Conservation (phyloP, 345 rosid genomes). For the Eucalyptus globulus region DNA sequence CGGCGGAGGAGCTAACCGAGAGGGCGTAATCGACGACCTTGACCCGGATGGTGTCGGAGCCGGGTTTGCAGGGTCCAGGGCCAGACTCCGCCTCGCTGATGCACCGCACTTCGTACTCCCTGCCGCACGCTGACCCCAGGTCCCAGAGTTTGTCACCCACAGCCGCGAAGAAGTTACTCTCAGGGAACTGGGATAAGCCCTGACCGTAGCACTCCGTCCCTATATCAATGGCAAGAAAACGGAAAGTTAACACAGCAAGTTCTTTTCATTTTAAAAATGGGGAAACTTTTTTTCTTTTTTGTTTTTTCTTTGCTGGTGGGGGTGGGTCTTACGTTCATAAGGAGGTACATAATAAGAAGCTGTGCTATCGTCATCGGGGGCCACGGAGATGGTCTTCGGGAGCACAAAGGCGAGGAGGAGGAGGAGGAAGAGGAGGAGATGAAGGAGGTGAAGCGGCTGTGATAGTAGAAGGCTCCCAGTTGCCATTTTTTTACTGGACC, state of each 20-base stretch:
- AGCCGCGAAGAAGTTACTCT: slow-evolving; percentile 37
- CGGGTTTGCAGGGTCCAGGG: slow-evolving; percentile 12
- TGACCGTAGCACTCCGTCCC: slow-evolving; percentile 27
- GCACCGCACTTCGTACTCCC: slow-evolving; percentile 43
- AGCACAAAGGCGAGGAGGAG: neutral
- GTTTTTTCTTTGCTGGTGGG: too few species aligned
- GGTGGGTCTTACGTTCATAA: slow-evolving; percentile 17
- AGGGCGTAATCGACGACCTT: slow-evolving; percentile 33
- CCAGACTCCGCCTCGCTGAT: neutral
- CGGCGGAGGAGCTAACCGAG: neutral
- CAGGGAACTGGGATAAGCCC: slow-evolving; percentile 33
- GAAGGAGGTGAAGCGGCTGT: too few species aligned
- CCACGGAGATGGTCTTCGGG: neutral
- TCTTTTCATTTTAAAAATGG: too few species aligned
- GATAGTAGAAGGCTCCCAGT: neutral
- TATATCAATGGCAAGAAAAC: neutral
- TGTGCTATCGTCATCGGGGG: slow-evolving; percentile 21
- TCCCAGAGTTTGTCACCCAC: slow-evolving; percentile 62
- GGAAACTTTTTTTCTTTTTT: too few species aligned
- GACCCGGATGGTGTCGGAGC: slow-evolving; percentile 14
- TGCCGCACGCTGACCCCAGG: slow-evolving; percentile 45
- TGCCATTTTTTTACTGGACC: neutral
- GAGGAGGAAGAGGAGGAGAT: neutral
- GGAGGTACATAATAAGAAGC: slow-evolving; percentile 31
- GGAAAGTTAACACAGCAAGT: neutral